A percentile compares a stretch with the other conserved stretches of the same genome.
phyloP scores from a whole-genome alignment of 441 rosid genomes.

The Brassica balearica region DNA sequence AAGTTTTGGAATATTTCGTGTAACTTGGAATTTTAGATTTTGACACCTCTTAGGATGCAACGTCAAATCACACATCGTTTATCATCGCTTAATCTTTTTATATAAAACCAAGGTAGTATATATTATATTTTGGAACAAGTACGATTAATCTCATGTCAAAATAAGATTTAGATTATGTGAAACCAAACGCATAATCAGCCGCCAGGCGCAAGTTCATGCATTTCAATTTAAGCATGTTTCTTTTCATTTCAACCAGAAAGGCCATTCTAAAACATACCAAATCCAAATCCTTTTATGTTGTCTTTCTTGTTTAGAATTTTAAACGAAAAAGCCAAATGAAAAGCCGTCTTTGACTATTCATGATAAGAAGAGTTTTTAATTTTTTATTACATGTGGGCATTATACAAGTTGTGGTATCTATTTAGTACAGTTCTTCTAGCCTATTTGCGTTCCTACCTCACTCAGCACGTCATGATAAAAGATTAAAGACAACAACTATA shows the following conservation, averaged over 20 bases:
- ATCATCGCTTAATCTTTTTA: not conserved
- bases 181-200: slow-evolving; percentile 35
- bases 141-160: slow-evolving; percentile 17
- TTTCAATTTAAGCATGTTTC: slow-evolving; percentile 25
- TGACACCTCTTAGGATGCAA: slow-evolving; percentile 32
- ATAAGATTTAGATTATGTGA: not conserved
- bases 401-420: too few relatives aligned
- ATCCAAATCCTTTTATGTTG: not conserved
- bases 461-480: too few relatives aligned
- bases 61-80: slow-evolving; percentile 22
- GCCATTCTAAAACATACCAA: slow-evolving; percentile 25
- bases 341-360: not conserved
- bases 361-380: too few relatives aligned
- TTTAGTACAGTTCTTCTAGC: too few relatives aligned
- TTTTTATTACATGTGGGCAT: too few relatives aligned
- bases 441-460: too few relatives aligned
- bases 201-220: slow-evolving; percentile 33
- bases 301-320: slow-evolving; percentile 15
- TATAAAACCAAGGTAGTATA: slow-evolving; percentile 16
- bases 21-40: slow-evolving; percentile 11
- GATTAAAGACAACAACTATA: not conserved
- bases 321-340: not conserved
- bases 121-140: not conserved
- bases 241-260: slow-evolving; percentile 1
- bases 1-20: slow-evolving; percentile 23